Percentiles rank a stretch among this genome's conserved stretches.
phyloP scores from a whole-genome alignment of 148 eudicot species.

The Arctostaphylos glauca region DNA sequence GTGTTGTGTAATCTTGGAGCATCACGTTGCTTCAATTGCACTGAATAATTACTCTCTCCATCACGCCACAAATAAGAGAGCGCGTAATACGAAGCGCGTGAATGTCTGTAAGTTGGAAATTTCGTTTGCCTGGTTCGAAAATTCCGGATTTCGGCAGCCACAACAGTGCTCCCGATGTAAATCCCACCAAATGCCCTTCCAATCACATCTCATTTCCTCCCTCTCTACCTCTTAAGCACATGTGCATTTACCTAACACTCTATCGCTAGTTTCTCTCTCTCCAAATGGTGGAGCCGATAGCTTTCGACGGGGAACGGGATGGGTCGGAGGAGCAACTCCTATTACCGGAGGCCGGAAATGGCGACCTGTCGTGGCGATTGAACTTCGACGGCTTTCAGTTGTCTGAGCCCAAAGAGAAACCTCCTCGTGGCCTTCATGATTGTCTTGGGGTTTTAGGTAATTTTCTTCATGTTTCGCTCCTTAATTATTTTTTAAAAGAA shows the following conservation, averaged over 20 bases:
- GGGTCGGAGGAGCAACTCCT: constrained; percentile 44
- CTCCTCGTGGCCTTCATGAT: constrained; percentile 59
- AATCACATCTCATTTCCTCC: neutral
- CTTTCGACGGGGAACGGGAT: constrained; percentile 27
- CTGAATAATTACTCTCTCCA: too few species aligned
- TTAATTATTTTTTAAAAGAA: neutral
- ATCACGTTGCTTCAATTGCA: too few species aligned
- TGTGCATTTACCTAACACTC: neutral
- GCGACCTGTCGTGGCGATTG: constrained; percentile 59
- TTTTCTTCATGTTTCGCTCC: neutral
- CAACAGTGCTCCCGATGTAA: neutral
- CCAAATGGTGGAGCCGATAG: constrained; percentile 43
- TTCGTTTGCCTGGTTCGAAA: neutral
- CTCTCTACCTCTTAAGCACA: neutral
- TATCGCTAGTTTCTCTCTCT: neutral
- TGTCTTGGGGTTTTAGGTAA: constrained; percentile 70
- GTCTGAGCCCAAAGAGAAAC: constrained; percentile 51
- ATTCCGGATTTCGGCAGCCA: neutral
- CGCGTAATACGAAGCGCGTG: neutral
- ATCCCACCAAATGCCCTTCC: constrained; percentile 9
- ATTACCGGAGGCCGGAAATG: constrained; percentile 16
- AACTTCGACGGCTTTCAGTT: constrained; percentile 55
- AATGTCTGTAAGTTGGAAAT: neutral
- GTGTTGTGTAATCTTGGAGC: too few species aligned
- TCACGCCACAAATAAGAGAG: neutral